Base-by-base conservation (phyloP, 2,329 filamentous ascomycete genomes). In the Phialocephala sp. region DNA sequence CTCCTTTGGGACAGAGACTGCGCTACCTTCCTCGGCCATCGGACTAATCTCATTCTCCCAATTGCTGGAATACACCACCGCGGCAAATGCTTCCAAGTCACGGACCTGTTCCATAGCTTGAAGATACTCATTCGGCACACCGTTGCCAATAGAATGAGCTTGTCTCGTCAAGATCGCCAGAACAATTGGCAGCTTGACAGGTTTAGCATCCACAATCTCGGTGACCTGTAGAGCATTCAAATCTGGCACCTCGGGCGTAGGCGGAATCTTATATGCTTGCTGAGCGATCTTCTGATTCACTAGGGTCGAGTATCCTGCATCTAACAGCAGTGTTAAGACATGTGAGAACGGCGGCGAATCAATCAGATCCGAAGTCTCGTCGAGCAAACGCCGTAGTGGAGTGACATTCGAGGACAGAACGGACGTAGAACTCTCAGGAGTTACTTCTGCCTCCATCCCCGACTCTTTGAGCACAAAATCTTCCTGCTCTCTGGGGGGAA, bases 331-430 rank as follows among this genome's bases (percentile, higher is more conserved):
- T 1, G 91, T 92, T 54, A 97, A 85, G 41, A 99, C 93, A 74
- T 93, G 90, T 0, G 89, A 87, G 79, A 98, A 98, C 41, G 92
- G 87, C 0, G 95, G 95, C 1, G 95, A 97, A 76, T 99, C 95
- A 75, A 98, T 90, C 27, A 99, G 86, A 76, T 99, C 95, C 45
- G 94, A 92, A 1, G 95, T 98, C 81, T 99, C 95, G 76, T 99
- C 94, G 1, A 99, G 86, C 22, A 99, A 86, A 65, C 91, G 90
- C 63, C 94, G 89, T 63, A 99, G 86, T n/a, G 85, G 83, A 36
- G 82, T 77, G 14, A 79, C 71, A n/a, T 80, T 73, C 1, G 81
- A 74, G 3, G 77, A 73, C 8, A 78, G 75, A 2, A 77, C 66
- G 15, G 77, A 75, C 35, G 72, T 69, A 72, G 75, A 58, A 73